Conservation (phyloP, 345 rosid genomes). For the Cochlearia excelsa region DNA sequence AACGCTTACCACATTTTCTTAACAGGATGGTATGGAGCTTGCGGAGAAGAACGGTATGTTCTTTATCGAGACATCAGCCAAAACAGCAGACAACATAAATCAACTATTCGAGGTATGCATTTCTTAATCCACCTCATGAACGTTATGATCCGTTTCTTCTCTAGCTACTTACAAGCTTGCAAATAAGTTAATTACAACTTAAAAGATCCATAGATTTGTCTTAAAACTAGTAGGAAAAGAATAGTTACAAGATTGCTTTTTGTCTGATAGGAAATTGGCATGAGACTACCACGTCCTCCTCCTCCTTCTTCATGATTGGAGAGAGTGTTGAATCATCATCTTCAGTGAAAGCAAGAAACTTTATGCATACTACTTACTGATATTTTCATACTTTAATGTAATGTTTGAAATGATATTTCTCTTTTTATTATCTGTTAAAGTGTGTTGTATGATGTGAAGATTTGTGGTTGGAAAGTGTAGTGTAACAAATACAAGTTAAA, state of each 20-base stretch:
- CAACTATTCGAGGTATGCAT: slow-evolving; percentile 78
- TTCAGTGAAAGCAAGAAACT: slow-evolving; percentile 15
- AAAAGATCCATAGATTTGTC: not conserved
- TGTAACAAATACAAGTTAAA: not conserved
- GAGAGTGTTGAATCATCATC: slow-evolving; percentile 28
- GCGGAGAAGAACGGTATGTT: slow-evolving; percentile 99
- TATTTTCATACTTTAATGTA: slow-evolving; percentile 17
- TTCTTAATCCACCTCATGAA: not conserved
- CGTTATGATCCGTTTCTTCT: not conserved
- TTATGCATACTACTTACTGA: not conserved
- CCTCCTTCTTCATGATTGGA: slow-evolving; percentile 46
- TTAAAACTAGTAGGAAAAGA: not conserved
- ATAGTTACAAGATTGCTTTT: no score
- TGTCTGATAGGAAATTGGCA: slow-evolving; percentile 79
- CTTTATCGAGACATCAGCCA: slow-evolving; percentile 96
- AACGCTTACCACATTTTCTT: slow-evolving; percentile 17
- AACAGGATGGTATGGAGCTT: slow-evolving; percentile 81
- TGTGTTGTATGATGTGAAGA: slow-evolving; percentile 30
- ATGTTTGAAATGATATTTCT: slow-evolving; percentile 2
- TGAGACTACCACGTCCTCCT: slow-evolving; percentile 77
- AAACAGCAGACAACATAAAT: slow-evolving; percentile 93
- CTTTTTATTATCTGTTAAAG: not conserved
- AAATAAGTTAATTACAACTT: no score
- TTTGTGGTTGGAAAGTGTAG: slow-evolving; percentile 16
- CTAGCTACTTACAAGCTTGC: not conserved